Conservation (phyloP, 306 rosid genomes). For the Vicia sativa region DNA sequence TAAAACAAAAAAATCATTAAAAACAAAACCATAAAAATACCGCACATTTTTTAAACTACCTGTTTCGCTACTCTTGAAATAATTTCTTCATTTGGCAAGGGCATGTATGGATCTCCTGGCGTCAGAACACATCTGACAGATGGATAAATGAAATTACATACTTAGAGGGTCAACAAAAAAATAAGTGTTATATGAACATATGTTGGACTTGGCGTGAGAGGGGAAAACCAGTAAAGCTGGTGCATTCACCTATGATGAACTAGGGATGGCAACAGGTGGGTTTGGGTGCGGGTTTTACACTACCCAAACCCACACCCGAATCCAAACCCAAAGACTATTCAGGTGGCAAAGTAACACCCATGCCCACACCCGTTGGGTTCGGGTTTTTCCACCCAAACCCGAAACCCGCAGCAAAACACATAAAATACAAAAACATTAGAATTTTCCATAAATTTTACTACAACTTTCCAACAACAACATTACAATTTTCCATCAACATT, state of each 20-base stretch:
- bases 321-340: too few species aligned
- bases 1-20: conserved; percentile 29
- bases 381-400: too few species aligned
- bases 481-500: too few species aligned
- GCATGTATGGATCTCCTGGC: conserved; percentile 99
- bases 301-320: too few species aligned
- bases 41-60: conserved; percentile 45
- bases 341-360: too few species aligned
- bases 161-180: conserved; percentile 36
- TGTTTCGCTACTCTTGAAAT: conserved; percentile 85
- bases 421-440: too few species aligned
- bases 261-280: too few species aligned
- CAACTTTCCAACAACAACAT: too few species aligned
- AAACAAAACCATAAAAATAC: conserved; percentile 23
- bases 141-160: conserved; percentile 18
- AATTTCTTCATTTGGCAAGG: conserved; percentile 84
- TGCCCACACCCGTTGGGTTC: too few species aligned
- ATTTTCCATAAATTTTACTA: too few species aligned
- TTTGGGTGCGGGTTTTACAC: too few species aligned
- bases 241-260: conserved; percentile 7
- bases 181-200: background rate
- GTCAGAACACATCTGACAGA: conserved; percentile 89
- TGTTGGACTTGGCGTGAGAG: background rate
- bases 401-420: too few species aligned
- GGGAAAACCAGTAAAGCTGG: background rate